Base-by-base conservation (phyloP, 2,329 filamentous ascomycete species). In the Cercospora zeina region DNA sequence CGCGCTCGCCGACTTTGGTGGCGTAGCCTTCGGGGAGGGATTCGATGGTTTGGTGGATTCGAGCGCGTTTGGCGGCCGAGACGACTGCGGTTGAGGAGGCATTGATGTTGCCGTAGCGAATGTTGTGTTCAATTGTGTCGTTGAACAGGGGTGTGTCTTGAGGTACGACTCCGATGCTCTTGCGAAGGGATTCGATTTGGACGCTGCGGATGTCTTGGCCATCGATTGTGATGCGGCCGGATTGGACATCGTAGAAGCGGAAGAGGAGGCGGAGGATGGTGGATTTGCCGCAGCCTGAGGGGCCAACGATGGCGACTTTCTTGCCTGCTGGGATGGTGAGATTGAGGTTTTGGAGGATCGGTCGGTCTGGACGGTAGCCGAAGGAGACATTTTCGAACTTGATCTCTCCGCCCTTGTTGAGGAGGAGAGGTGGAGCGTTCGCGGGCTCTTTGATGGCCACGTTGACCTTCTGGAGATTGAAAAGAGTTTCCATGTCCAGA, bases 81-180 rank as follows among this genome's bases (percentile, higher is more conserved):
- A 86, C 75, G 7, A 99, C 89, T 61, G 88, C 82, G 33, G 91
- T 90, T 9, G 83, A 80, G 0, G 87, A 83, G 0, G 93, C 93
- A 51, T 87, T 85, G 66, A 97, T 84, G 68, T 89, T 85, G 55
- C 95, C 95, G 75, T 99, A 99, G 65, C 87, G 89, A 71, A 99
- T 96, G 74, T 99, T 99, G 76, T 97, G 91, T 73, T 90, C 89
- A 62, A 99, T 93, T 0, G 92, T 95, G 72, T 96, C 92, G 75
- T 99, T 99, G 81, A 99, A 99, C 1, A 99, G 82, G 0, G 95
- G 93, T 0, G 95, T 97, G 70, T 99, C 95, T 75, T 99, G 96
- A 0, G 95, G 95, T 0, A 99, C 95, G 14, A 99, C 93, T 21
- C 95, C 95, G 66, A 99, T 97, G 2, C 89, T 85, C 67, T 85